Evolutionary conservation across 169 alveolate species (phyloP).

Genomic region (Plasmodium malariae): DNA sequence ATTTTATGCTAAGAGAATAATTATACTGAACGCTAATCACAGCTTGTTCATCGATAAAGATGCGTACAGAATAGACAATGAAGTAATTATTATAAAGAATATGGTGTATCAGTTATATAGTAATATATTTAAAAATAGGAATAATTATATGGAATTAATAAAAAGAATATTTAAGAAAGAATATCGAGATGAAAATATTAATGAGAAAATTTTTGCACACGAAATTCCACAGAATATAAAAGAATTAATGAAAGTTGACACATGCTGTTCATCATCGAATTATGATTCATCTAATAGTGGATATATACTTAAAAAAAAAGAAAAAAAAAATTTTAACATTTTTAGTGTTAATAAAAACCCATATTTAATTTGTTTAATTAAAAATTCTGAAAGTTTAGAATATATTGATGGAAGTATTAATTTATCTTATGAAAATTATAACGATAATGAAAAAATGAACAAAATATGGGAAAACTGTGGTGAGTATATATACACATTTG

Average conservation of each 20-base stretch:
- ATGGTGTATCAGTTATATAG: constrained; percentile 52
- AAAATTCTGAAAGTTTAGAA: constrained; percentile 85
- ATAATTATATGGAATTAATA: constrained; percentile 63
- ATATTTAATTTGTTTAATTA: constrained; percentile 77
- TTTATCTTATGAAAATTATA: constrained; percentile 80
- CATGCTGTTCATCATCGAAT: constrained; percentile 20
- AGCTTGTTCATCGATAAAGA: constrained; percentile 72
- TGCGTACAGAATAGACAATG: constrained; percentile 62
- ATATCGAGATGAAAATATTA: constrained; percentile 7
- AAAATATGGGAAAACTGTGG: constrained; percentile 87
- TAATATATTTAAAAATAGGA: constrained; percentile 47
- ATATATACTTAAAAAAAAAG: neutral
- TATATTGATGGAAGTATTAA: constrained; percentile 85
- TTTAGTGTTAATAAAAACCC: constrained; percentile 65
- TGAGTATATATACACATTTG: constrained; percentile 85
- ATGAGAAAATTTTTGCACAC: constrained; percentile 55
- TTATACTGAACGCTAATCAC: constrained; percentile 57
- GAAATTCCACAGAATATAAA: neutral
- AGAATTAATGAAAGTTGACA: constrained; percentile 15
- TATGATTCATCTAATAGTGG: neutral
- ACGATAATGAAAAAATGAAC: constrained; percentile 81
- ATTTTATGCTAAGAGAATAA: constrained; percentile 70
- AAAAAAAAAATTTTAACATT: constrained; percentile 13
- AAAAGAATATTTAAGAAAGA: constrained; percentile 8
- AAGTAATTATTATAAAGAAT: constrained; percentile 67